These are phyloP conservation scores for Solanum pimpinellifolium DNA, from an alignment of 257 asterid species.

Conservation along the genomic window DNA sequence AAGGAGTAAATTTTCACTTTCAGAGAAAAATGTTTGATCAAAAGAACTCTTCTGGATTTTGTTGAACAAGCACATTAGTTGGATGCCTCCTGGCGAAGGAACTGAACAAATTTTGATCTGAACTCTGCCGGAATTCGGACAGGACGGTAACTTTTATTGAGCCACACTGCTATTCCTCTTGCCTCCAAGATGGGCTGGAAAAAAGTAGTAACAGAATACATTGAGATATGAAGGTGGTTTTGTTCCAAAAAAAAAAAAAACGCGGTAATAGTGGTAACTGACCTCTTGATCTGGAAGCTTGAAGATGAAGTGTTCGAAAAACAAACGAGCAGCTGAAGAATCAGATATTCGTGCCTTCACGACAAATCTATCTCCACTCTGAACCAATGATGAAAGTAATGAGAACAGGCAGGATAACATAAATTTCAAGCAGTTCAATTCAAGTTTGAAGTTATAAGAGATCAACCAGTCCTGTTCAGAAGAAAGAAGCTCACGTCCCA, in stretches of 20 bases:
- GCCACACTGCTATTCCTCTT: constrained; percentile 73
- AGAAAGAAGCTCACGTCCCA: not conserved
- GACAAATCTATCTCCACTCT: constrained; percentile 84
- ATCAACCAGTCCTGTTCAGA: not conserved
- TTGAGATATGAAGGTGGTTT: not conserved
- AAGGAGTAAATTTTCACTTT: not conserved
- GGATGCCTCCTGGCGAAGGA: constrained; percentile 37
- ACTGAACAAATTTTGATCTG: constrained; percentile 51
- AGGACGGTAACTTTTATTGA: constrained; percentile 77
- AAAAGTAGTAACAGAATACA: not conserved
- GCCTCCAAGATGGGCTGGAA: constrained; percentile 80
- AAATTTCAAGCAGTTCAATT: not conserved
- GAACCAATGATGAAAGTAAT: constrained; percentile 2
- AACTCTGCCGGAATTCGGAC: constrained; percentile 63
- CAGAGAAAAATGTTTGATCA: not conserved
- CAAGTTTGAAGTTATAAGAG: not conserved
- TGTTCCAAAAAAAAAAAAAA: not conserved
- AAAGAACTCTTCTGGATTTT: not conserved
- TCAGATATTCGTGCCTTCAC: constrained; percentile 59
- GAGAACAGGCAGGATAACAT: not conserved
- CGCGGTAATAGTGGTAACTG: not conserved
- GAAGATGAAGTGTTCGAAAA: constrained; percentile 67
- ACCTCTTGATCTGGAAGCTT: constrained; percentile 76
- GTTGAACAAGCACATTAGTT: constrained; percentile 1
- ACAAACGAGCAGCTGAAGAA: constrained; percentile 67